Evolutionary conservation across 2,329 filamentous ascomycete genomes (phyloP).

Genomic region (Zarea fungicola): DNA sequence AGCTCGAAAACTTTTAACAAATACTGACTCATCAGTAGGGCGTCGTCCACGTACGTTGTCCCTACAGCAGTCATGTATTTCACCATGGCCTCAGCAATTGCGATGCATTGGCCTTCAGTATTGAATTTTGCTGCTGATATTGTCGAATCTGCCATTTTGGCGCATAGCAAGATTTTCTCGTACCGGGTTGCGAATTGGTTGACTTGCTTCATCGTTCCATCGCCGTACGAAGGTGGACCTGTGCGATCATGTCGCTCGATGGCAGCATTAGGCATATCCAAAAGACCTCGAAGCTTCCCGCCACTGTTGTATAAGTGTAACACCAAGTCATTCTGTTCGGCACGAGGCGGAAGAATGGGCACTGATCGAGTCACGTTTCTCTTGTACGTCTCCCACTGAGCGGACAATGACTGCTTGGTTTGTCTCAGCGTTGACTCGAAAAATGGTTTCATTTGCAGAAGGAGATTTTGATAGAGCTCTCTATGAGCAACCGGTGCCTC

Average conservation of each 20-base stretch:
- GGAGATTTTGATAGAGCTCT: neutral
- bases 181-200: neutral
- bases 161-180: neutral
- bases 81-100: neutral
- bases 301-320: conserved; percentile 20
- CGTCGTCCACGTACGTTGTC: conserved; percentile 26
- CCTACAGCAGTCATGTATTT: conserved; percentile 6
- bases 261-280: neutral
- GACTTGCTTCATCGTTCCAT: neutral
- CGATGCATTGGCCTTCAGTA: neutral
- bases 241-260: neutral
- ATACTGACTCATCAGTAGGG: conserved; percentile 22
- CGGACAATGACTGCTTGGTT: conserved; percentile 26
- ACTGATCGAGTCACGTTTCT: conserved; percentile 31
- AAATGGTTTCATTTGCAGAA: neutral
- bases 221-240: neutral
- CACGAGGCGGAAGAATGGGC: conserved; percentile 33
- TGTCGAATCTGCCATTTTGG: neutral
- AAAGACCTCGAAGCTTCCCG: neutral
- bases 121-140: neutral
- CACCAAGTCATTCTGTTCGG: conserved; percentile 24
- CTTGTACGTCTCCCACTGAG: conserved; percentile 38
- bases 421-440: neutral
- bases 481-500: neutral
- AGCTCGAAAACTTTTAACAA: conserved; percentile 51